Percentiles rank a stretch among this genome's conserved stretches.
These are phyloP conservation scores for Penicillium sp. DNA, from an alignment of 2,329 filamentous ascomycete genomes.

Conservation along the genomic window DNA sequence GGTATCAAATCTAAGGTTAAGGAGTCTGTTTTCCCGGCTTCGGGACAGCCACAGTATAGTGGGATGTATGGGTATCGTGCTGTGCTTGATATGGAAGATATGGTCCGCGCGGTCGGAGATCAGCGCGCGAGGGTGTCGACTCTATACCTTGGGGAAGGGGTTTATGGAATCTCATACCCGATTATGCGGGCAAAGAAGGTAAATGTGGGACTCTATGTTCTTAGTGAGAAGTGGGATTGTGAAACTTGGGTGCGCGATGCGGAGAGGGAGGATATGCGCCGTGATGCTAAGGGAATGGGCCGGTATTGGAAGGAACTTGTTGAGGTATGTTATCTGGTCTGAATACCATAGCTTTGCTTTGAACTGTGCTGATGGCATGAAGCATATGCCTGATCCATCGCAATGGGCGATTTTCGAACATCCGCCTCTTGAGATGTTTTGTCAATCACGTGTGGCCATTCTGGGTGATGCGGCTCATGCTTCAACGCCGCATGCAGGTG, in stretches of 20 bases:
- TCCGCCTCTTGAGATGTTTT: slow-evolving; percentile 32
- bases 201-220: slow-evolving; percentile 33
- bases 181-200: slow-evolving; percentile 35
- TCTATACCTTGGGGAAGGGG: slow-evolving; percentile 32
- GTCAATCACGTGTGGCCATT: slow-evolving; percentile 30
- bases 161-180: slow-evolving; percentile 36
- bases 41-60: slow-evolving; percentile 29
- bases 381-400: slow-evolving; percentile 33
- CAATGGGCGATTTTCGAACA: slow-evolving; percentile 42
- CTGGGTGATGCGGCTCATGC: slow-evolving; percentile 44
- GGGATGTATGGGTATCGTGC: slow-evolving; percentile 39
- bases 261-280: slow-evolving; percentile 28
- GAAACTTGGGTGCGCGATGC: slow-evolving; percentile 33
- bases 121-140: slow-evolving; percentile 30
- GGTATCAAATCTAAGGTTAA: slow-evolving; percentile 35
- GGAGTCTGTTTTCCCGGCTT: slow-evolving; percentile 23
- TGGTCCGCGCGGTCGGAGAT: slow-evolving; percentile 35
- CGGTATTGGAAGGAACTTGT: slow-evolving; percentile 27
- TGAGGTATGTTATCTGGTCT: slow-evolving; percentile 18
- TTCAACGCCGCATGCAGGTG: slow-evolving; percentile 38
- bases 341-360: fast-evolving
- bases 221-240: slow-evolving; percentile 30
- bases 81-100: slow-evolving; percentile 35
- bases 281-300: slow-evolving; percentile 31
- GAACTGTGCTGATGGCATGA: background rate